Evolutionary conservation across 2,329 filamentous ascomycete genomes (phyloP).

Genomic region (Mycosphaerelloides madeirae): DNA sequence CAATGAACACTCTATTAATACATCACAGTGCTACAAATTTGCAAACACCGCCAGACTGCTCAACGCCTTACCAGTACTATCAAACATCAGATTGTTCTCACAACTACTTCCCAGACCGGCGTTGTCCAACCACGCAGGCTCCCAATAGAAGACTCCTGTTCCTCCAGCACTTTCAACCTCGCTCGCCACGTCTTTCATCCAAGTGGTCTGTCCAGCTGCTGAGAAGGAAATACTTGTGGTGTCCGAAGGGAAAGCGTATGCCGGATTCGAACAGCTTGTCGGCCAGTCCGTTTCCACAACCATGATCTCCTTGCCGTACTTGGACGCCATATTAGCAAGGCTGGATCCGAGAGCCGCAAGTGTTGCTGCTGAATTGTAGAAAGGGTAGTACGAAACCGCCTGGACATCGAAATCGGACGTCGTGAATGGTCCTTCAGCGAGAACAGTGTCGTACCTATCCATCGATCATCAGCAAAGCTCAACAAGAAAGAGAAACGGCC

Average conservation of each 20-base stretch:
- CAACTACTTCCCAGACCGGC: slow-evolving; percentile 28
- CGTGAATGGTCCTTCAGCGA: slow-evolving; percentile 23
- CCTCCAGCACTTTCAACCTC: slow-evolving; percentile 22
- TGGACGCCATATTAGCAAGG: slow-evolving; percentile 17
- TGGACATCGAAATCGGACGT: slow-evolving; percentile 26
- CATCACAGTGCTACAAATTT: slow-evolving; percentile 6
- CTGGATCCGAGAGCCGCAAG: slow-evolving; percentile 21
- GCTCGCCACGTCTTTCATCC: slow-evolving; percentile 25
- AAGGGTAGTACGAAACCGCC: slow-evolving; percentile 30
- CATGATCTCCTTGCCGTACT: slow-evolving; percentile 27
- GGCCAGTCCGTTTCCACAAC: slow-evolving; percentile 33
- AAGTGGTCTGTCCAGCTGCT: slow-evolving; percentile 25
- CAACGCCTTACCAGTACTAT: slow-evolving; percentile 27
- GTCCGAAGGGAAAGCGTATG: slow-evolving; percentile 23
- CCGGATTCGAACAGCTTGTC: slow-evolving; percentile 24
- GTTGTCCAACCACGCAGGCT: slow-evolving; percentile 31
- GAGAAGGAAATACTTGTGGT: slow-evolving; percentile 25
- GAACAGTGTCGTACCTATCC: slow-evolving; percentile 25
- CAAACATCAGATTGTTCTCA: slow-evolving; percentile 27
- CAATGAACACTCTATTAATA: too few relatives aligned
- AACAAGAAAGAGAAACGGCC: too few relatives aligned
- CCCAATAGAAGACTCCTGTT: slow-evolving; percentile 32
- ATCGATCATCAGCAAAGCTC: too few relatives aligned
- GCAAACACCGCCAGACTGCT: slow-evolving; percentile 17
- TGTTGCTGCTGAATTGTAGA: slow-evolving; percentile 27